These are phyloP conservation scores for Pichia eremophila DNA, from an alignment of 805 yeast species.

Conservation along the genomic window DNA sequence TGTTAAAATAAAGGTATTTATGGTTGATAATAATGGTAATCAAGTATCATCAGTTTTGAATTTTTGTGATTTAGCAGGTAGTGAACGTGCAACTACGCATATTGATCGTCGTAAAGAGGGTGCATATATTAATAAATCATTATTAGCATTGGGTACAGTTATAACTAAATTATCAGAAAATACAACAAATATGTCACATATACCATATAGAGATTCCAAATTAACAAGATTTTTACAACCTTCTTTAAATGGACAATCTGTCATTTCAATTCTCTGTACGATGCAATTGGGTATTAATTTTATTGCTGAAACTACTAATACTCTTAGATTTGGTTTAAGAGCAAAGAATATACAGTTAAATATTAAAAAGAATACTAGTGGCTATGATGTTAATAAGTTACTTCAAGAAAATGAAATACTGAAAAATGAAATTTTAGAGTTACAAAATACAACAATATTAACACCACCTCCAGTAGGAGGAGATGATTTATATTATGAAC, in stretches of 20 bases:
- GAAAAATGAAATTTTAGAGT: slow-evolving; percentile 38
- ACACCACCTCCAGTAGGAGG: slow-evolving; percentile 26
- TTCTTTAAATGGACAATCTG: slow-evolving; percentile 77
- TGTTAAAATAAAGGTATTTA: slow-evolving; percentile 50
- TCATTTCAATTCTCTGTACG: slow-evolving; percentile 81
- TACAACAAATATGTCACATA: slow-evolving; percentile 33
- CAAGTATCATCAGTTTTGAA: slow-evolving; percentile 54
- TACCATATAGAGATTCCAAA: slow-evolving; percentile 91
- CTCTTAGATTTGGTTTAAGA: slow-evolving; percentile 84
- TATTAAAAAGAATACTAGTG: slow-evolving; percentile 48
- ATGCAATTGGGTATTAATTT: slow-evolving; percentile 56
- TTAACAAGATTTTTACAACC: slow-evolving; percentile 86
- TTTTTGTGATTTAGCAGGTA: slow-evolving; percentile 92
- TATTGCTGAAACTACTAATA: slow-evolving; percentile 73
- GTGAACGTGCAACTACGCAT: slow-evolving; percentile 77
- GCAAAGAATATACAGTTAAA: slow-evolving; percentile 77
- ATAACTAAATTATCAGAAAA: slow-evolving; percentile 54
- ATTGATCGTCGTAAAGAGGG: slow-evolving; percentile 88
- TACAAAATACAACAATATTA: slow-evolving; percentile 9
- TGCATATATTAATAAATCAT: slow-evolving; percentile 81
- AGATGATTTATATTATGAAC: slow-evolving; percentile 18
- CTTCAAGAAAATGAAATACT: slow-evolving; percentile 53
- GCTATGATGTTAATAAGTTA: slow-evolving; percentile 43
- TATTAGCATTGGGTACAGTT: slow-evolving; percentile 86
- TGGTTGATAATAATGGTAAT: slow-evolving; percentile 29